These are phyloP conservation scores for Calycina marina DNA, from an alignment of 2,329 filamentous ascomycete species.

Conservation along the genomic window DNA sequence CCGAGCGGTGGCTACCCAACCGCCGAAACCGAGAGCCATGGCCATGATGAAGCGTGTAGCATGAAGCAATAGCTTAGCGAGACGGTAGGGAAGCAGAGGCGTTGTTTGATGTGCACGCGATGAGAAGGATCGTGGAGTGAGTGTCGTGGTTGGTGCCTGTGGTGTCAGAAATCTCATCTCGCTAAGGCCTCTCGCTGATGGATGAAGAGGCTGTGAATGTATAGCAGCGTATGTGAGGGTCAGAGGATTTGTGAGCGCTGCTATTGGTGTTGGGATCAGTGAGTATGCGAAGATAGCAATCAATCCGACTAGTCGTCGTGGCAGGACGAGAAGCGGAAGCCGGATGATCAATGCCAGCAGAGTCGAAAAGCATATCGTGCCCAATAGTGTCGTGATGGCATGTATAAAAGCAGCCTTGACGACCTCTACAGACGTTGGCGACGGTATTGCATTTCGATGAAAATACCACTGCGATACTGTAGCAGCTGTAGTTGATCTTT, in stretches of 20 bases:
- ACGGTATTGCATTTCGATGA: conserved; percentile 70
- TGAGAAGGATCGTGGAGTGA: conserved; percentile 40
- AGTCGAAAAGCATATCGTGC: conserved; percentile 80
- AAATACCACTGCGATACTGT: conserved; percentile 99
- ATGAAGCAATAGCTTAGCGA: conserved; percentile 83
- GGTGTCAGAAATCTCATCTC: conserved; percentile 71
- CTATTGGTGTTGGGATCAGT: conserved; percentile 72
- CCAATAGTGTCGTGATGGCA: conserved; percentile 74
- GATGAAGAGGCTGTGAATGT: conserved; percentile 69
- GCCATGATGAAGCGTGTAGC: conserved; percentile 87
- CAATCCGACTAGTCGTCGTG: conserved; percentile 47
- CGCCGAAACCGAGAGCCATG: conserved; percentile 76
- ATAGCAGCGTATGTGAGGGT: conserved; percentile 89
- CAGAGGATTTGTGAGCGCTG: conserved; percentile 77
- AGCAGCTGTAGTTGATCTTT: conserved; percentile 81
- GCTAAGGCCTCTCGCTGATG: conserved; percentile 64
- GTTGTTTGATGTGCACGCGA: conserved; percentile 28
- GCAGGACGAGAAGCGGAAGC: conserved; percentile 72
- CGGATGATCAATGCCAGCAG: conserved; percentile 68
- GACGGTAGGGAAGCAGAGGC: conserved; percentile 68
- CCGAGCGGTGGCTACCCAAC: conserved; percentile 89
- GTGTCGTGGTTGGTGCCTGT: conserved; percentile 57
- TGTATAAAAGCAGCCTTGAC: conserved; percentile 73
- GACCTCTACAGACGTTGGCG: conserved; percentile 64
- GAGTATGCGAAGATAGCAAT: conserved; percentile 60